Base-by-base conservation (phyloP, 805 yeast genomes). In the Wickerhamiella shivajii region DNA sequence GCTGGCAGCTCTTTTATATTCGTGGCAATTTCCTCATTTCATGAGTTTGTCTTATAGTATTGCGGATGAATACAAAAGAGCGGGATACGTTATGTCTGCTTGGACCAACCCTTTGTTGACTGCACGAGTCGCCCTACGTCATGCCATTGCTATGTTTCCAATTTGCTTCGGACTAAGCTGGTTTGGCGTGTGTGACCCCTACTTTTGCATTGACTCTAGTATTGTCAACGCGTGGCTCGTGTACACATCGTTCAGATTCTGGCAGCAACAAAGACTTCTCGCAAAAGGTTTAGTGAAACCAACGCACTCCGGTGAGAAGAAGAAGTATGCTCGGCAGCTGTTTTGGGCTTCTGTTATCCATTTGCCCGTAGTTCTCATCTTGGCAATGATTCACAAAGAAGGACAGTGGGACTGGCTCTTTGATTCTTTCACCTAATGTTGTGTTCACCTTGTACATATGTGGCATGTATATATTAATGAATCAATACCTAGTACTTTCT, bases 21-120 rank as follows among this genome's bases (percentile, higher is more conserved):
- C 96, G 5, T 90, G 98, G 98, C 98, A 90, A 56, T 90, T 90
- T 55, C 98, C 98, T 2, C 98, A 90, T 54, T 90, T 90, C 62
- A 90, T 87, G 58, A 71, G 96, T 0, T 66, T 90, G 30, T 76
- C 92, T 33, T 95, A 85, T 56, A 77, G 77, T 44, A 74, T 90
- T 39, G 76, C 84, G 31, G 75, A 74, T 36, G 96, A 90, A 51
- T 90, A 90, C 52, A 75, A 77, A 46, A 64, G 66, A 30, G 98
- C 98, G 0, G 98, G 98, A 0, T 90, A 90, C 55, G 84, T 83
- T n/a, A 90, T 90, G 98, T 69, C 96, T 0, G 93, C 94, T 0
- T 85, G 79, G 60, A 85, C 75, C 41, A 80, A 87, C 49, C 98
- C 99, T 2, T 70, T 69, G 38, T 60, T 90, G 32, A 90, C 90